A percentile compares a stretch with the other conserved stretches of the same genome.
phyloP scores from a whole-genome alignment of 257 asterid species.

The Rehmannia glutinosa region DNA sequence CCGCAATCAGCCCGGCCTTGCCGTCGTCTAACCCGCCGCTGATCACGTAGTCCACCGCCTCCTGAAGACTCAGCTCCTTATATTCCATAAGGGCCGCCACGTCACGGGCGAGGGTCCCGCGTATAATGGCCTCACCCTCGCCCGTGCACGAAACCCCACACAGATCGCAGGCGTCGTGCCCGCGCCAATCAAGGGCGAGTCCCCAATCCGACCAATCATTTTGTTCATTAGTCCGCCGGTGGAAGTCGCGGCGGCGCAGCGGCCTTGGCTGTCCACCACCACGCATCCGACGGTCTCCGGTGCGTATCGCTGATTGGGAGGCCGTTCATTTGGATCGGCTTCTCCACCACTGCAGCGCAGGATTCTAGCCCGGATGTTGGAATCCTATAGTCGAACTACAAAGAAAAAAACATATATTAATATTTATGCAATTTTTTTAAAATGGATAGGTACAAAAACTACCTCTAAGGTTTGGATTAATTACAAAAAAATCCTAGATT shows the following conservation, averaged over 20 bases:
- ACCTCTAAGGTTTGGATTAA: no score
- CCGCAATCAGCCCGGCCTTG: slow-evolving; percentile 87
- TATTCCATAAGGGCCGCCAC: slow-evolving; percentile 98
- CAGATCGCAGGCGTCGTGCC: slow-evolving; percentile 73
- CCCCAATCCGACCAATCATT: slow-evolving; percentile 82
- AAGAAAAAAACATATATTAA: no score
- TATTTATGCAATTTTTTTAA: no score
- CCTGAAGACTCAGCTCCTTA: slow-evolving; percentile 67
- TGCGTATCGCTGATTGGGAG: slow-evolving; percentile 73
- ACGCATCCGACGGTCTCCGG: slow-evolving; percentile 96
- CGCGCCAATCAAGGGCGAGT: slow-evolving; percentile 92
- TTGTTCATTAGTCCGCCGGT: slow-evolving; percentile 98
- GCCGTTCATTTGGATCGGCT: slow-evolving; percentile 77
- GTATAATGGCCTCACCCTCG: slow-evolving; percentile 97
- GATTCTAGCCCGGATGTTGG: slow-evolving; percentile 49
- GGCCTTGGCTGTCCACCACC: slow-evolving; percentile 79
- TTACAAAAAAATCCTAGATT: no score
- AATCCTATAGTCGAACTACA: slow-evolving; percentile 76
- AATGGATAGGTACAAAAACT: no score
- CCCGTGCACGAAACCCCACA: slow-evolving; percentile 98
- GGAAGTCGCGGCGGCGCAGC: slow-evolving; percentile 95
- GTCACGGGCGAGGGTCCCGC: slow-evolving; percentile 92
- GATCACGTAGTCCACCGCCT: slow-evolving; percentile 79
- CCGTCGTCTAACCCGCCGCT: slow-evolving; percentile 65
- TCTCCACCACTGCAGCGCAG: slow-evolving; percentile 49